phyloP scores from a whole-genome alignment of 345 rosid genomes.

The Firmiana major region DNA sequence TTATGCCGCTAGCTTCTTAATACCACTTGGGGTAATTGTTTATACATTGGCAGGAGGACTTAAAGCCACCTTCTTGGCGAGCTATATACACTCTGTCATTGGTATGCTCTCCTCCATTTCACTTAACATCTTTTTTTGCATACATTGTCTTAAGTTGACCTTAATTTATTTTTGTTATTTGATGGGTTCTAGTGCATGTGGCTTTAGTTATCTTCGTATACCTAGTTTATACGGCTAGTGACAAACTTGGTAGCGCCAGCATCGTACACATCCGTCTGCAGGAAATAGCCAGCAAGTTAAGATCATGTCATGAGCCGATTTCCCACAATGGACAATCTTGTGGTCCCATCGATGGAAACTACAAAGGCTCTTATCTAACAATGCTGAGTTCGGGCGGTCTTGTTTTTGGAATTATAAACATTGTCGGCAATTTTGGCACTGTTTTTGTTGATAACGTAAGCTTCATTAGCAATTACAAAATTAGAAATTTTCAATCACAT shows the following conservation, averaged over 20 bases:
- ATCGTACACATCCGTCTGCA: conserved; percentile 44
- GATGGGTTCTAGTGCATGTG: conserved; percentile 59
- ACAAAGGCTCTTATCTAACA: conserved; percentile 70
- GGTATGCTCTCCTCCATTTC: conserved; percentile 35
- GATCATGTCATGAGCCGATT: conserved; percentile 64
- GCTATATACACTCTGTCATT: conserved; percentile 86
- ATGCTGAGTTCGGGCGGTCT: conserved; percentile 94
- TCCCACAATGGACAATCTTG: conserved; percentile 74
- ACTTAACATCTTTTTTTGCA: background rate
- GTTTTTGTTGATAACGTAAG: conserved; percentile 92
- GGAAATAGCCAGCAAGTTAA: conserved; percentile 59
- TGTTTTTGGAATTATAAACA: conserved; percentile 82
- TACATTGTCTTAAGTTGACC: background rate
- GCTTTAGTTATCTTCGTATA: conserved; percentile 74
- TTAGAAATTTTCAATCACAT: background rate
- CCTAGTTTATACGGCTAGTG: conserved; percentile 79
- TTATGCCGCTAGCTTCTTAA: conserved; percentile 85
- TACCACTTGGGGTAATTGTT: conserved; percentile 84
- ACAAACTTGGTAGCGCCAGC: conserved; percentile 78
- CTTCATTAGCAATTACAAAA: background rate
- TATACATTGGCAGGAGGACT: conserved; percentile 95
- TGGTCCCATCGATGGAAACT: conserved; percentile 77
- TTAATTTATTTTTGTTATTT: background rate
- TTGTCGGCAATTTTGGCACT: conserved; percentile 88
- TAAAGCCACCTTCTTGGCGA: conserved; percentile 91